These are phyloP conservation scores for Ophiobolus disseminans DNA, from an alignment of 2,329 filamentous ascomycete species.

Conservation along the genomic window DNA sequence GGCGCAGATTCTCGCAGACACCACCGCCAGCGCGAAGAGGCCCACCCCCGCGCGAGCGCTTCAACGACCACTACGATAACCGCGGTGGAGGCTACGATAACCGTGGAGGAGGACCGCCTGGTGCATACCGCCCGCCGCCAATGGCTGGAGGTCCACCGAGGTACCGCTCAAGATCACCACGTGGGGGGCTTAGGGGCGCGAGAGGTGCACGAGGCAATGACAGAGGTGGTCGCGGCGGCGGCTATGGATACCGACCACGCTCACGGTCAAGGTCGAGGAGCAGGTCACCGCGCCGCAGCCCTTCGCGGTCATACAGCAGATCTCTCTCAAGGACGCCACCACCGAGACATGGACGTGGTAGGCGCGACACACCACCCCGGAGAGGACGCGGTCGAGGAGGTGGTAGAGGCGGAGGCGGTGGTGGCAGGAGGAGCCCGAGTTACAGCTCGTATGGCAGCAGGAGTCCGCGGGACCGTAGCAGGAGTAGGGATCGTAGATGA, in stretches of 20 bases:
- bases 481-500: conserved; percentile 47
- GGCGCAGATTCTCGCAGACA: conserved; percentile 79
- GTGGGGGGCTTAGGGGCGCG: conserved; percentile 36
- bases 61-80: conserved; percentile 31
- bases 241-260: conserved; percentile 33
- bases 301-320: conserved; percentile 50
- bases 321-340: conserved; percentile 47
- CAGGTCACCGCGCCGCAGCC: conserved; percentile 51
- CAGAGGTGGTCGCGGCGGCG: conserved; percentile 46
- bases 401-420: conserved; percentile 36
- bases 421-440: conserved; percentile 65
- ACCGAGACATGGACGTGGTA: conserved; percentile 29
- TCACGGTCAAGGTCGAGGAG: conserved; percentile 49
- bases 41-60: conserved; percentile 36
- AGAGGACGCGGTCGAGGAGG: conserved; percentile 56
- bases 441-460: conserved; percentile 70
- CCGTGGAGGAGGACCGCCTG: conserved; percentile 46
- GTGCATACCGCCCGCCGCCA: conserved; percentile 46
- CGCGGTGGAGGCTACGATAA: conserved; percentile 21
- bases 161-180: conserved; percentile 50
- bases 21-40: conserved; percentile 74
- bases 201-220: conserved; percentile 42
- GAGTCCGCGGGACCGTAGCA: conserved; percentile 52
- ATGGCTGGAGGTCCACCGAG: conserved; percentile 39
- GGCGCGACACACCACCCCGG: conserved; percentile 21